Conservation (phyloP, 2,329 filamentous ascomycete species). For the Nannizzia gypsea region DNA sequence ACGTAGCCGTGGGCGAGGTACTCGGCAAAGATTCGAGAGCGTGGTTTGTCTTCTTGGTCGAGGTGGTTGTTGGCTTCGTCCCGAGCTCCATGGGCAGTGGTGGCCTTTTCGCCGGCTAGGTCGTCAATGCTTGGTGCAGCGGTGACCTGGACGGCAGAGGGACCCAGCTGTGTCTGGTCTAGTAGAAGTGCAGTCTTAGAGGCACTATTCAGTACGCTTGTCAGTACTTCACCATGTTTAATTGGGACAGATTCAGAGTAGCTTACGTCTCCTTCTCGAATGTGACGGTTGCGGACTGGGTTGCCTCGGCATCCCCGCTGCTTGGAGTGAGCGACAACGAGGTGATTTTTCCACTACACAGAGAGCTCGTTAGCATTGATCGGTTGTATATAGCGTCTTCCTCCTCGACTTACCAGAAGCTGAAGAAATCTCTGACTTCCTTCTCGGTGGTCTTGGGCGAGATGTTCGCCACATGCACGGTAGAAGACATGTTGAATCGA, state of each 20-base stretch:
- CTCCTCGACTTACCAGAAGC: conserved; percentile 58
- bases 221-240: conserved; percentile 6
- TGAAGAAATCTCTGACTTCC: conserved; percentile 94
- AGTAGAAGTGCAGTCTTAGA: conserved; percentile 94
- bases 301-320: conserved; percentile 43
- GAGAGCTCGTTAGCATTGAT: conserved; percentile 14
- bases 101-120: conserved; percentile 47
- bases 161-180: conserved; percentile 88
- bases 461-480: conserved; percentile 85
- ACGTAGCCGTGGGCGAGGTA: conserved; percentile 93
- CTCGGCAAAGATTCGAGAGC: conserved; percentile 84
- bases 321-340: conserved; percentile 61
- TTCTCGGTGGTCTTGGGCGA: conserved; percentile 68
- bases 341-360: conserved; percentile 73
- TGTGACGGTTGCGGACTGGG: conserved; percentile 77
- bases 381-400: neutral
- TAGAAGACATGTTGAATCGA: conserved; percentile 42
- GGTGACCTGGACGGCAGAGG: conserved; percentile 62
- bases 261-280: conserved; percentile 83
- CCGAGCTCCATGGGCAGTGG: conserved; percentile 42
- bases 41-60: conserved; percentile 92
- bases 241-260: neutral
- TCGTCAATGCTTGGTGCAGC: conserved; percentile 57
- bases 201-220: conserved; percentile 37
- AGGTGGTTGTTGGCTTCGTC: conserved; percentile 54